Percentiles rank a stretch among this genome's conserved stretches.
These are phyloP conservation scores for Corylus avellana DNA, from an alignment of 306 rosid species.

Conservation along the genomic window DNA sequence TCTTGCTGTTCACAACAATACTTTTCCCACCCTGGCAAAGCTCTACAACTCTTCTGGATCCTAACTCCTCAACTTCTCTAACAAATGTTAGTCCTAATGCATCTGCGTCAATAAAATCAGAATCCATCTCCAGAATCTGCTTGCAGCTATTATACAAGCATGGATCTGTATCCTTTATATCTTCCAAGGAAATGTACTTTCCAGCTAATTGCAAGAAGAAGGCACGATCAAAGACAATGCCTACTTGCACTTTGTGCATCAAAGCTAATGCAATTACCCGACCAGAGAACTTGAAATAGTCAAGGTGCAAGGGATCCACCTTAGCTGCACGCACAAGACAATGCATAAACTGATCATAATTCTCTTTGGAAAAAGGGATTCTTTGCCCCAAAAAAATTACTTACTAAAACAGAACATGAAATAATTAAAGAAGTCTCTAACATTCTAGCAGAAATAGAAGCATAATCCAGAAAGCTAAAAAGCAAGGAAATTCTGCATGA, in stretches of 20 bases:
- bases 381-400: background rate
- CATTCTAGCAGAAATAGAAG: background rate
- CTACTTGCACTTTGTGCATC: no score
- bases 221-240: conserved; percentile 9
- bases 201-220: no score
- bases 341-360: conserved; percentile 24
- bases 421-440: background rate
- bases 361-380: background rate
- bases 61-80: conserved; percentile 55
- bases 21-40: conserved; percentile 69
- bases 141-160: no score
- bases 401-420: background rate
- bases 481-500: background rate
- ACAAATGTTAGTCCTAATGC: conserved; percentile 7
- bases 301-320: conserved; percentile 60
- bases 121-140: no score
- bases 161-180: conserved; percentile 9
- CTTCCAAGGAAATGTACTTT: conserved; percentile 6
- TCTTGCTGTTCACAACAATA: conserved; percentile 62
- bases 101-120: no score
- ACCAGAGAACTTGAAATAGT: conserved; percentile 52
- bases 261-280: conserved; percentile 17
- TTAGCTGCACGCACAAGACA: conserved; percentile 60
- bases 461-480: background rate
- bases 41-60: conserved; percentile 60